Percentiles rank a stretch among this genome's conserved stretches.
Evolutionary conservation across 306 rosid species (phyloP).

Genomic region (Vigna mungo): DNA sequence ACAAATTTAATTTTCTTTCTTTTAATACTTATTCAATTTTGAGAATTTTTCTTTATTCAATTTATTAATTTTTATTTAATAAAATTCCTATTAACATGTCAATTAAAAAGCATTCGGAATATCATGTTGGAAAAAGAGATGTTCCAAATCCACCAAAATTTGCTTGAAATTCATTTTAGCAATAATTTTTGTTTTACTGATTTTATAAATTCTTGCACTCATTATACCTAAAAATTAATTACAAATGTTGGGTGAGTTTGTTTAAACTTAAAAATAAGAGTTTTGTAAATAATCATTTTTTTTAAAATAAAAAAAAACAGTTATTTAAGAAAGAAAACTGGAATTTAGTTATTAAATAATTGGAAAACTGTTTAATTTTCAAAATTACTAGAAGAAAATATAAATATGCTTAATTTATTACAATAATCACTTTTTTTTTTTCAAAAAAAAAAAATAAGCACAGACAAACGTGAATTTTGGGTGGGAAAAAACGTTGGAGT

Average conservation of each 20-base stretch:
- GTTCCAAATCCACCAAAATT: not conserved
- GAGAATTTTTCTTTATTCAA: not conserved
- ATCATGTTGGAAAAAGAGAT: not conserved
- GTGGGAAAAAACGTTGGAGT: not conserved
- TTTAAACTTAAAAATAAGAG: too few species aligned
- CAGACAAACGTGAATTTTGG: too few species aligned
- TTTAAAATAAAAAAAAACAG: too few species aligned
- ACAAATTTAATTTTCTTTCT: not conserved
- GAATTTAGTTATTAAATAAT: too few species aligned
- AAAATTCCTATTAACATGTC: not conserved
- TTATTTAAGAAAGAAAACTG: too few species aligned
- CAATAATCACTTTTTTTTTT: too few species aligned
- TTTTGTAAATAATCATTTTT: too few species aligned
- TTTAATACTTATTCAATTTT: not conserved
- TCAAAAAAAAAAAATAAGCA: too few species aligned
- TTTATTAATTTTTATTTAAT: not conserved
- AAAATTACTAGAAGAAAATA: too few species aligned
- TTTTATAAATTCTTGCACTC: not conserved
- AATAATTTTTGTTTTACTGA: not conserved
- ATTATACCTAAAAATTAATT: not conserved
- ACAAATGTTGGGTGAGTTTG: not conserved
- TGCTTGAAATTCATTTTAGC: not conserved
- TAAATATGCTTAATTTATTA: too few species aligned
- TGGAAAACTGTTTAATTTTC: too few species aligned
- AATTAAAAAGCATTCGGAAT: not conserved